These are phyloP conservation scores for Chloranthus sessilifolius DNA, from an alignment of 164 flowering plant species.

Conservation along the genomic window DNA sequence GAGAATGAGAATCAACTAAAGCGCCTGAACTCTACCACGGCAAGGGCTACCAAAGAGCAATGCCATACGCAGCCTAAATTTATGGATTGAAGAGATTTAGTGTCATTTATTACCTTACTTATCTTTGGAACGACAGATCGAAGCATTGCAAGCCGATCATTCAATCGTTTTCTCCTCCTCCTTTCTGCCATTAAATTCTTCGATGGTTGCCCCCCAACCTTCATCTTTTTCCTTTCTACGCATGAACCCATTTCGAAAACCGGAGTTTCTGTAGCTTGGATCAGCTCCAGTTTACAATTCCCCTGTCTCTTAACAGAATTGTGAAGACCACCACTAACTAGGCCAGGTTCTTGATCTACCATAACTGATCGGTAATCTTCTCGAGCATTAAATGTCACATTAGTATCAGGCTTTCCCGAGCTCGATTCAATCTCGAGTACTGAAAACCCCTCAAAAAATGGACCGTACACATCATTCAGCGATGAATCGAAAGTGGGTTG, in stretches of 20 bases:
- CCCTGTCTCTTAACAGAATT: conserved; percentile 12
- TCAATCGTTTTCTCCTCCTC: conserved; percentile 62
- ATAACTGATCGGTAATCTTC: conserved; percentile 27
- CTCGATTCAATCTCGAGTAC: conserved; percentile 25
- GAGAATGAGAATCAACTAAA: too few relatives aligned
- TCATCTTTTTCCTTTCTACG: conserved; percentile 36
- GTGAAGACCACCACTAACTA: conserved; percentile 16
- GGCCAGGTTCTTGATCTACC: conserved; percentile 26
- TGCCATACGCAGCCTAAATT: too few relatives aligned
- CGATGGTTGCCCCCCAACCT: conserved; percentile 58
- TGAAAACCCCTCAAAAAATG: conserved; percentile 30
- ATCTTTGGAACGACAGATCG: conserved; percentile 77
- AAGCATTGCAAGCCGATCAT: conserved; percentile 76
- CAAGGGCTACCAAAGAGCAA: too few relatives aligned
- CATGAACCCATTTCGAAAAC: conserved; percentile 21
- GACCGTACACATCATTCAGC: conserved; percentile 19
- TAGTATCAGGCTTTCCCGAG: conserved; percentile 13
- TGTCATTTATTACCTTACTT: conserved; percentile 50
- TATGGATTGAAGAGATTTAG: not conserved
- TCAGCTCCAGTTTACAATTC: conserved; percentile 28
- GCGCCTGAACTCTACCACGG: too few relatives aligned
- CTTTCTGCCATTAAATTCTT: conserved; percentile 87
- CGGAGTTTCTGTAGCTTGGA: conserved; percentile 18
- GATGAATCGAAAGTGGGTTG: conserved; percentile 26
- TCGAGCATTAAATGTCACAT: conserved; percentile 23